phyloP scores from a whole-genome alignment of 2,329 filamentous ascomycete genomes.

The Ploettnerulaceae sp. region DNA sequence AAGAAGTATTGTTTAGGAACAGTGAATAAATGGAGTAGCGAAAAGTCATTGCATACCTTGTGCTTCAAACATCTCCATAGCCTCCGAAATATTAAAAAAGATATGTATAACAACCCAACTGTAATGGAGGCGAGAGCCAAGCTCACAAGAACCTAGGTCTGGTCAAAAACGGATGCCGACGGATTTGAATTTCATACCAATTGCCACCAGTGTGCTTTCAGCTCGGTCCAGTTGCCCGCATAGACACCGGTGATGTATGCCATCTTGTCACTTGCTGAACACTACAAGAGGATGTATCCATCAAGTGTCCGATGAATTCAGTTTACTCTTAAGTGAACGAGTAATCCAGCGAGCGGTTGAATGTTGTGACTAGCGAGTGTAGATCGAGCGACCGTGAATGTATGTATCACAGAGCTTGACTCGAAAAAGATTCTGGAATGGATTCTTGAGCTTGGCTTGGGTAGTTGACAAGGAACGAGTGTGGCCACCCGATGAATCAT shows the following conservation, averaged over 20 bases:
- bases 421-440: background rate
- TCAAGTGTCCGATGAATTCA: background rate
- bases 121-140: slow-evolving; percentile 33
- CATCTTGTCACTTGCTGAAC: slow-evolving; percentile 4
- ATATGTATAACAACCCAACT: slow-evolving; percentile 25
- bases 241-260: slow-evolving; percentile 18
- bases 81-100: slow-evolving; percentile 28
- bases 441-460: slow-evolving; percentile 1
- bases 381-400: background rate
- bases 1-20: background rate
- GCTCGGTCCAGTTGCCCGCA: slow-evolving; percentile 34
- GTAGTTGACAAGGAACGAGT: background rate
- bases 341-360: background rate
- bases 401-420: background rate
- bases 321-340: background rate
- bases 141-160: slow-evolving; percentile 34
- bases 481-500: background rate
- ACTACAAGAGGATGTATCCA: background rate
- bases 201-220: slow-evolving; percentile 40
- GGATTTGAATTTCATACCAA: slow-evolving; percentile 29
- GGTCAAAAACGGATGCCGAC: background rate
- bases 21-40: background rate
- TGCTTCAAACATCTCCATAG: slow-evolving; percentile 23
- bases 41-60: slow-evolving; percentile 1
- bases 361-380: background rate